Base-by-base conservation (phyloP, 495 filamentous ascomycete genomes). In the Venustampulla echinocandica region DNA sequence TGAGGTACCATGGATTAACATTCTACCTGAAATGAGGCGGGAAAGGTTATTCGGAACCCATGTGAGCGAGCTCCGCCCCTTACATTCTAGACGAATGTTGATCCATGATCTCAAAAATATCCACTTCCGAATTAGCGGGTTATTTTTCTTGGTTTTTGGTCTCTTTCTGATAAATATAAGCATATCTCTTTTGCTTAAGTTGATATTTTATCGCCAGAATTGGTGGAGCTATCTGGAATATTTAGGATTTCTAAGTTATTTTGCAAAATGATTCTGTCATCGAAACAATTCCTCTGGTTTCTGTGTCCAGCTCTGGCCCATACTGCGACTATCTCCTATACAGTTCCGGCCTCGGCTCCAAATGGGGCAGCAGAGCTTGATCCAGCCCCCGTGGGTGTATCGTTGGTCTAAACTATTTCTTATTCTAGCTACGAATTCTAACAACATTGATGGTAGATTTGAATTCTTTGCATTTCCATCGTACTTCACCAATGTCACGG, bases 401-500 rank as follows among this genome's bases (percentile, higher is more conserved):
- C 75, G 62, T 75, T 54, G 53, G 69, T 63, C 5, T 9, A 3
- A 20, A 13, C 3, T 18, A 28, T 22, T 1, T 19, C 1, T 40
- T 0, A 2, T 19, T 21, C 33, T 33, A 43, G 10, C 40, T 21
- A 9, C 40, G 56, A 21, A 46, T 22, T 10, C 3, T 2, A 19
- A 40, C 37, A 22, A 10, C 5, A n/a, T n/a, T 40, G 5, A 6
- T 3, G 4, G 0, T 21, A 72, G 68, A 6, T 69, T 78, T 42
- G 75, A 80, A 43, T 79, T 80, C 58, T 80, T 81, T 49, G 64
- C 75, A 0, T 79, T 78, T 42, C 77, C 77, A 0, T 71, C 66
- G 0, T 81, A 80, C 54, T 69, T 79, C 44, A 67, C 62, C 28
- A 71, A 76, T 43, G 73, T 79, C 9, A 68, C 62, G 1, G 62